Conservation (phyloP, 345 rosid species). For the Populus deltoides region DNA sequence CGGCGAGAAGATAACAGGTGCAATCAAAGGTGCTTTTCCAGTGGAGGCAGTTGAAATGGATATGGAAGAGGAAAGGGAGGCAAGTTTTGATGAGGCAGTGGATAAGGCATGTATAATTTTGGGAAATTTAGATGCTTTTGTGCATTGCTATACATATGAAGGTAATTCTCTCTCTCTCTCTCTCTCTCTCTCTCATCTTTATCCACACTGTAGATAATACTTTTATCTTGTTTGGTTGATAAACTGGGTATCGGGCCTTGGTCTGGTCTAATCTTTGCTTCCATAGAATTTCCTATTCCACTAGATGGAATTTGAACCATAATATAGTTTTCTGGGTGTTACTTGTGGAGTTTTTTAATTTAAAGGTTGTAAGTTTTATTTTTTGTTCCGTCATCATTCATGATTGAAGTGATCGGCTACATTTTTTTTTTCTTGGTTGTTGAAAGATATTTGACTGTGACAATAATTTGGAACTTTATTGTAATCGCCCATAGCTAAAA, state of each 20-base stretch:
- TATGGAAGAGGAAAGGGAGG: conserved; percentile 73
- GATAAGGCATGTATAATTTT: conserved; percentile 52
- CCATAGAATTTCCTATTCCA: not conserved
- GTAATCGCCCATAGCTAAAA: not conserved
- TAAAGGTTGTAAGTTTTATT: not conserved
- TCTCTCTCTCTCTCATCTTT: not conserved
- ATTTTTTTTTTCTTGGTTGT: not conserved
- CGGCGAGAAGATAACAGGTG: conserved; percentile 41
- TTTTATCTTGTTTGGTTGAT: not conserved
- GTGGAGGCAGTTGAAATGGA: conserved; percentile 63
- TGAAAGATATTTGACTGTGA: not conserved
- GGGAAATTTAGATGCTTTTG: conserved; percentile 72
- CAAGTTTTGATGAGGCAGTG: conserved; percentile 65
- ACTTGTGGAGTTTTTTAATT: not conserved
- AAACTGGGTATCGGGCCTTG: not conserved
- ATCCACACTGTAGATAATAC: not conserved
- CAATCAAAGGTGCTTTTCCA: conserved; percentile 26
- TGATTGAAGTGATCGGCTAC: not conserved
- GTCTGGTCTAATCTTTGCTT: not conserved
- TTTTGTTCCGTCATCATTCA: not conserved
- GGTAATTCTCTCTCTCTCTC: conserved; percentile 36
- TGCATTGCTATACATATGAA: conserved; percentile 65
- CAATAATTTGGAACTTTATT: not conserved
- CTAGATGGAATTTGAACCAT: not conserved
- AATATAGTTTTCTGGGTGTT: not conserved